A percentile compares a stretch with the other conserved stretches of the same genome.
Evolutionary conservation across 1,284 basidiomycete species (phyloP).

Genomic region (Porodaedalea pini): DNA sequence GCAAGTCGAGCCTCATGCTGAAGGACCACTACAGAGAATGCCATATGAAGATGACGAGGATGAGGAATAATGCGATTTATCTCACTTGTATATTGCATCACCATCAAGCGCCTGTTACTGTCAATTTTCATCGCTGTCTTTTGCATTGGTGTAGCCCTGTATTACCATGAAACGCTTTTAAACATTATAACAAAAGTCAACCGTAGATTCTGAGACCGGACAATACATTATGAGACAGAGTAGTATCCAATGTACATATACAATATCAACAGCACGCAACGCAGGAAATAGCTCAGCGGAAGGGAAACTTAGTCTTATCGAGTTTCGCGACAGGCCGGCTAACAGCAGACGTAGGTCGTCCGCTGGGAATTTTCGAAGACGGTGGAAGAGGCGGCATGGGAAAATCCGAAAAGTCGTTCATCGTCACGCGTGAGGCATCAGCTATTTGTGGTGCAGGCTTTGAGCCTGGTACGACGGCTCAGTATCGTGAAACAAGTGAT

Average conservation of each 20-base stretch:
- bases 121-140: too few relatives aligned
- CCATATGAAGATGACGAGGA: slow-evolving; percentile 20
- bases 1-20: slow-evolving; percentile 14
- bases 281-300: slow-evolving; percentile 26
- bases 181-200: too few relatives aligned
- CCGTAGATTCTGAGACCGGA: too few relatives aligned
- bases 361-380: slow-evolving; percentile 29
- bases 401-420: slow-evolving; percentile 35
- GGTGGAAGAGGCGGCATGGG: slow-evolving; percentile 39
- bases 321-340: slow-evolving; percentile 31
- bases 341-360: slow-evolving; percentile 22
- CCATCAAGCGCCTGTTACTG: not conserved
- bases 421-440: slow-evolving; percentile 25
- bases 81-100: not conserved
- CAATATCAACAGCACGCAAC: not conserved
- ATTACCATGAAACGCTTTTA: too few relatives aligned
- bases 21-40: slow-evolving; percentile 19
- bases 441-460: slow-evolving; percentile 21
- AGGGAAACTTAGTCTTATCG: slow-evolving; percentile 38
- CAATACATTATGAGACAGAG: too few relatives aligned
- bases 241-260: too few relatives aligned
- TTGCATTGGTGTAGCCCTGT: too few relatives aligned
- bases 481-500: not conserved
- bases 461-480: not conserved
- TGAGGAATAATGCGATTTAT: slow-evolving; percentile 4